These are phyloP conservation scores for Sequoiadendron giganteum DNA, from an alignment of 75 land plant genomes.

Conservation along the genomic window DNA sequence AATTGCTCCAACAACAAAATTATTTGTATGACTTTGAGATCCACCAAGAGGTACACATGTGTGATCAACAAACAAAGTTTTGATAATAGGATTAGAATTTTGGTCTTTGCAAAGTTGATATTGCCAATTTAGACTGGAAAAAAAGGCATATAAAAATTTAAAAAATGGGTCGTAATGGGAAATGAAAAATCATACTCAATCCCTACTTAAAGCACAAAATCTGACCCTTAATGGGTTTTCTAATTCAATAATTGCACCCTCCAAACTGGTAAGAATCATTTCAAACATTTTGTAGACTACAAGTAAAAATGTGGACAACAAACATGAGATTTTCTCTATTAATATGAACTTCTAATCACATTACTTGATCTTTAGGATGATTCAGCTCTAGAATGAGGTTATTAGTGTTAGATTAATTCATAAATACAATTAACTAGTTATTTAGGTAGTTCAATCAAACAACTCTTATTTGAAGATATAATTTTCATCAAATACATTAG, in stretches of 20 bases:
- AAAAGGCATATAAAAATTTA: not conserved
- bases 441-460: not conserved
- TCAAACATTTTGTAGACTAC: not conserved
- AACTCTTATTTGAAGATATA: not conserved
- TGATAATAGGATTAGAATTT: conserved; percentile 71
- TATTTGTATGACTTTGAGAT: conserved; percentile 27
- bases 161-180: not conserved
- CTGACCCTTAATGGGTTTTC: not conserved
- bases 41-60: conserved; percentile 37
- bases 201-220: not conserved
- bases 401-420: not conserved
- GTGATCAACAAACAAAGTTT: conserved; percentile 79
- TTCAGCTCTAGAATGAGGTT: not conserved
- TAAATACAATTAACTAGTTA: not conserved
- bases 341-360: not conserved
- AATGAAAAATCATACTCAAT: too few species aligned
- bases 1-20: not conserved
- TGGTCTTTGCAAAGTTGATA: conserved; percentile 76
- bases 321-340: not conserved
- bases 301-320: not conserved
- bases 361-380: not conserved
- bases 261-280: not conserved
- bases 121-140: conserved; percentile 80
- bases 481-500: not conserved
- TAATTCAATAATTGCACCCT: not conserved